Evolutionary conservation across 805 yeast genomes (phyloP).

Genomic region (Teunomyces lycoperdinae): DNA sequence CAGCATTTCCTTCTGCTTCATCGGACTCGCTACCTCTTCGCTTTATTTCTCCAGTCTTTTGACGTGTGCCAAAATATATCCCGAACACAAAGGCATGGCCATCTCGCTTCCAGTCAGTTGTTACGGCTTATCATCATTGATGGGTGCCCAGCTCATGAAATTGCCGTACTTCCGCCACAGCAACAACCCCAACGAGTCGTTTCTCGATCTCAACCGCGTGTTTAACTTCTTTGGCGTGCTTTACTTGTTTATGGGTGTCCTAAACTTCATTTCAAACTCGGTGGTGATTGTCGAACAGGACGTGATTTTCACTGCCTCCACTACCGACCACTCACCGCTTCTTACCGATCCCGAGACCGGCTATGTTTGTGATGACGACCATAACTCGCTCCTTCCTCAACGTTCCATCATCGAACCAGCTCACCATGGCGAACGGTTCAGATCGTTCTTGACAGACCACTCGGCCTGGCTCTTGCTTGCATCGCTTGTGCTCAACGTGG

Average conservation of each 20-base stretch:
- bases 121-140: conserved; percentile 77
- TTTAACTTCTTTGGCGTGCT: conserved; percentile 52
- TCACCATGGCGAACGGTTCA: conserved; percentile 32
- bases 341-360: conserved; percentile 3
- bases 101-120: conserved; percentile 86
- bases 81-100: conserved; percentile 71
- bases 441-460: conserved; percentile 46
- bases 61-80: conserved; percentile 85
- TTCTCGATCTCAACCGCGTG: conserved; percentile 48
- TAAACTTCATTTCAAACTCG: conserved; percentile 64
- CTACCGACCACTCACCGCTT: conserved; percentile 28
- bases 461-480: conserved; percentile 62
- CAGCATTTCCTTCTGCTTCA: conserved; percentile 51
- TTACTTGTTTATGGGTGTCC: conserved; percentile 53
- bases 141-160: conserved; percentile 64
- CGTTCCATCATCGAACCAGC: conserved; percentile 37
- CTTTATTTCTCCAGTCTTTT: conserved; percentile 67
- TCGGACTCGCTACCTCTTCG: conserved; percentile 73
- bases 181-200: conserved; percentile 8
- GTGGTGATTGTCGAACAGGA: conserved; percentile 60
- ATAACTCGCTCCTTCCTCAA: conserved; percentile 25
- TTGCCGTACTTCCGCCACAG: conserved; percentile 31
- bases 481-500: conserved; percentile 65
- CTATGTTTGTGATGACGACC: conserved; percentile 10
- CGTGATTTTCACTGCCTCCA: conserved; percentile 31